phyloP scores from a whole-genome alignment of 2,329 filamentous ascomycete genomes.

The Penicillium hesseltinei region DNA sequence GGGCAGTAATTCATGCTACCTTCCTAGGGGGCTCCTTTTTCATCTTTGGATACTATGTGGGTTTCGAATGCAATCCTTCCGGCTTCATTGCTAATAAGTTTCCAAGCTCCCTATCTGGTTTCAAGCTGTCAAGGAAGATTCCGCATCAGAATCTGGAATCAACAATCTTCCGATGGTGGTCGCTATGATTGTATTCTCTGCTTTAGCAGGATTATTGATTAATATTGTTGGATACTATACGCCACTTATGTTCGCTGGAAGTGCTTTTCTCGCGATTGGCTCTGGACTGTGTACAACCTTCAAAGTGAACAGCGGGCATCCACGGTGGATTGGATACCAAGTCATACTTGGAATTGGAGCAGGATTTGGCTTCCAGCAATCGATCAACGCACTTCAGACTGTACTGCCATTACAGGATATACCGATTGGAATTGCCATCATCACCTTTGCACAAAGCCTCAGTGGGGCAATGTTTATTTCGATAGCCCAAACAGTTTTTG shows the following conservation, averaged over 20 bases:
- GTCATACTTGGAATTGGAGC: slow-evolving; percentile 36
- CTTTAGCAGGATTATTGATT: slow-evolving; percentile 33
- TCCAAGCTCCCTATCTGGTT: slow-evolving; percentile 46
- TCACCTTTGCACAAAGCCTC: slow-evolving; percentile 40
- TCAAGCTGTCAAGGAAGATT: slow-evolving; percentile 38
- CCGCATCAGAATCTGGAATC: slow-evolving; percentile 38
- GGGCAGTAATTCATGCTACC: slow-evolving; percentile 43
- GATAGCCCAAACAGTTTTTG: slow-evolving; percentile 41
- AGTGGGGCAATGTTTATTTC: slow-evolving; percentile 40
- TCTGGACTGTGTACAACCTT: slow-evolving; percentile 39
- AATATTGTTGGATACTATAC: slow-evolving; percentile 41
- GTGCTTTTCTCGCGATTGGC: slow-evolving; percentile 34
- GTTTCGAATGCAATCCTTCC: background rate
- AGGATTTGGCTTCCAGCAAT: slow-evolving; percentile 38
- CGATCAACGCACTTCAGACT: slow-evolving; percentile 38
- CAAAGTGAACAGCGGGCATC: slow-evolving; percentile 25
- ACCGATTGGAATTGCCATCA: slow-evolving; percentile 35
- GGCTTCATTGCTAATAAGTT: background rate
- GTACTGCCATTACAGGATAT: slow-evolving; percentile 34
- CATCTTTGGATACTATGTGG: slow-evolving; percentile 46
- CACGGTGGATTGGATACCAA: slow-evolving; percentile 42
- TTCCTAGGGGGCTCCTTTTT: slow-evolving; percentile 47
- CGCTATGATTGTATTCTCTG: slow-evolving; percentile 31
- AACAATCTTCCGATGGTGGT: slow-evolving; percentile 40
- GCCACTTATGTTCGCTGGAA: slow-evolving; percentile 37